Conservation (phyloP, 768 basidiomycete species). For the Tricholoma sp. region DNA sequence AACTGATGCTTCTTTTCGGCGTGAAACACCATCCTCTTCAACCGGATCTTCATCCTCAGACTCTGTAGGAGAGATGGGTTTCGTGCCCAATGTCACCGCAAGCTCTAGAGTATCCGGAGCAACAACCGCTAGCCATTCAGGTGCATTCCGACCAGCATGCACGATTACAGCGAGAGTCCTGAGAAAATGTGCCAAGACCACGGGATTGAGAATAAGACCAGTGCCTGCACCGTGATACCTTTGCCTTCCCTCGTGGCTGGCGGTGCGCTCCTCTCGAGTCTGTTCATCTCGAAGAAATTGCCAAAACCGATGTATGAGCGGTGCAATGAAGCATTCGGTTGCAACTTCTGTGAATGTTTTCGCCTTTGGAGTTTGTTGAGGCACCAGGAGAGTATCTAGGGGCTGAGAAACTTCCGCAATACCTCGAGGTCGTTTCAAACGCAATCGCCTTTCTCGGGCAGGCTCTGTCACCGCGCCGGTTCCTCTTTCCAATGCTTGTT, state of each 20-base stretch:
- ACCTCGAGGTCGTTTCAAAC: conserved; percentile 46
- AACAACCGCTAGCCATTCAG: conserved; percentile 75
- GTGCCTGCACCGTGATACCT: conserved; percentile 72
- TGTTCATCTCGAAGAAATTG: conserved; percentile 84
- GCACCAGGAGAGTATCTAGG: neutral
- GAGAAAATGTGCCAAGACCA: conserved; percentile 73
- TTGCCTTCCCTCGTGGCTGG: conserved; percentile 44
- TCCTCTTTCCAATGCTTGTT: conserved; percentile 55
- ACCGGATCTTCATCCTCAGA: conserved; percentile 28
- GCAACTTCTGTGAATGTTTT: conserved; percentile 65
- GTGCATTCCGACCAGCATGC: conserved; percentile 76
- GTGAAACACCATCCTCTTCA: conserved; percentile 18
- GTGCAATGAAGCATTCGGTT: conserved; percentile 83
- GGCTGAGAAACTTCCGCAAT: conserved; percentile 38
- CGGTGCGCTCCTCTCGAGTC: conserved; percentile 65
- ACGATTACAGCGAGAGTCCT: conserved; percentile 73
- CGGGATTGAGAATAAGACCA: conserved; percentile 74
- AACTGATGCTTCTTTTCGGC: conserved; percentile 64
- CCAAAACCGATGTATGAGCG: conserved; percentile 94
- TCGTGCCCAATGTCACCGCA: conserved; percentile 72
- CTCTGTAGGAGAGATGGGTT: conserved; percentile 46
- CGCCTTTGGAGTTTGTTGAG: conserved; percentile 9
- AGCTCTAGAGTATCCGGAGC: conserved; percentile 82
- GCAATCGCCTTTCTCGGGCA: conserved; percentile 69
- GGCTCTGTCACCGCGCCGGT: conserved; percentile 54